Evolutionary conservation across 352 stramenopile species (phyloP), one percentile per base, ranked within the genome.

Genomic region (Plasmopara viticola): DNA sequence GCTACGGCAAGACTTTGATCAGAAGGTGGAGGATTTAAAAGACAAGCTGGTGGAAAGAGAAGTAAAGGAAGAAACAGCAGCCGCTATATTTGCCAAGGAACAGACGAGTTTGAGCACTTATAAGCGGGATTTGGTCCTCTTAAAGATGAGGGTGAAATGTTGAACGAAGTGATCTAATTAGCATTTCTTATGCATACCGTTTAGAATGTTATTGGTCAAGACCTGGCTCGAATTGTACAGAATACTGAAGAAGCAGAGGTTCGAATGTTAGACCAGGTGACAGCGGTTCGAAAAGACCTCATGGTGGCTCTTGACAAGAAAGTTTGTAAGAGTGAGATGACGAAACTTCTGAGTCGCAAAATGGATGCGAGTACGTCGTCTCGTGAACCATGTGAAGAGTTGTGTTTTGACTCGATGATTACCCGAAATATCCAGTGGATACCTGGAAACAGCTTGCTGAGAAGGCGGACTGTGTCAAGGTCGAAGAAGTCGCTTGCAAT

Each of bases 281-380:
- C 18, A 12, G 12, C 37, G 0, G 68, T 53, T 42, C 47, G 54
- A 12, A 52, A 72, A 10, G 64, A 78, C 20, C 33, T 75, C 13
- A 20, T 51, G 9, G 18, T 50, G 9, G 35, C 8, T 2, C 61
- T 69, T 12, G 40, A 44, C n/a, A 48, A 60, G 15, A 73, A 67
- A 18, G 29, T 63, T 13, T 62, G 38, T 37, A 68, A 62, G 58
- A 62, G 25, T 14, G 71, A 79, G 9, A 9, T 67, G 1, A 33
- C 38, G 2, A 72, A 76, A 39, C 60, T 72, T n/a, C 56, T 82
- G 8, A 64, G 45, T 25, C 60, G 48, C 1, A 73, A 79, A 31
- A 67, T 82, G 56, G 66, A 79, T 48, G 57, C 66, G 0, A 48
- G 72, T 78, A 61, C 25, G 68, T 56, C 28, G 20, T 31, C 18